Evolutionary conservation across 352 stramenopile species (phyloP).

Genomic region (Globisporangium spiculum): DNA sequence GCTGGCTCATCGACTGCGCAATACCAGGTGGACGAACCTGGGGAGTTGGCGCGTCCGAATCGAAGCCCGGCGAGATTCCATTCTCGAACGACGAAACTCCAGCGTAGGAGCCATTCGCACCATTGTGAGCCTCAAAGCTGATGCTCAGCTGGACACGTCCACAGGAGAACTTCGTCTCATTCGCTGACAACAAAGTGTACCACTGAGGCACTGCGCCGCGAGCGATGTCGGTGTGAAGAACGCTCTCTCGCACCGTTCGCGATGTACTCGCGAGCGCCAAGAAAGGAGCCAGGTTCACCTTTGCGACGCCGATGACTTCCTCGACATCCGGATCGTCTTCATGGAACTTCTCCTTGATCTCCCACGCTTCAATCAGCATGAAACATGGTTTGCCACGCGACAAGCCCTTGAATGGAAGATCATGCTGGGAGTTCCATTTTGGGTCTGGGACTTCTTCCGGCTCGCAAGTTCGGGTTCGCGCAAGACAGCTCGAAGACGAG

Average conservation of each 20-base stretch:
- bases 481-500: constrained; percentile 70
- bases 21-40: constrained; percentile 39
- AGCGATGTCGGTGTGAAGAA: constrained; percentile 83
- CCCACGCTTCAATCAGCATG: constrained; percentile 86
- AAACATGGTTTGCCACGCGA: constrained; percentile 80
- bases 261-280: constrained; percentile 78
- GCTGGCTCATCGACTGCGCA: constrained; percentile 55
- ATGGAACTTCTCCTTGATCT: constrained; percentile 40
- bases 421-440: constrained; percentile 82
- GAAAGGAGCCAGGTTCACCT: constrained; percentile 87
- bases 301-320: constrained; percentile 77
- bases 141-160: constrained; percentile 85
- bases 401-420: constrained; percentile 68
- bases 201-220: constrained; percentile 79
- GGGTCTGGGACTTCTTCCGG: constrained; percentile 52
- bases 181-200: constrained; percentile 83
- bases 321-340: constrained; percentile 45
- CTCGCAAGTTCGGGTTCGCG: constrained; percentile 60
- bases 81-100: constrained; percentile 12
- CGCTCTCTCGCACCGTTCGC: constrained; percentile 76
- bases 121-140: constrained; percentile 62
- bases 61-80: constrained; percentile 36
- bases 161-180: constrained; percentile 83
- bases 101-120: constrained; percentile 2
- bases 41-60: constrained; percentile 51